Base-by-base conservation (phyloP, 148 eudicot species). In the Spergularia bocconei region DNA sequence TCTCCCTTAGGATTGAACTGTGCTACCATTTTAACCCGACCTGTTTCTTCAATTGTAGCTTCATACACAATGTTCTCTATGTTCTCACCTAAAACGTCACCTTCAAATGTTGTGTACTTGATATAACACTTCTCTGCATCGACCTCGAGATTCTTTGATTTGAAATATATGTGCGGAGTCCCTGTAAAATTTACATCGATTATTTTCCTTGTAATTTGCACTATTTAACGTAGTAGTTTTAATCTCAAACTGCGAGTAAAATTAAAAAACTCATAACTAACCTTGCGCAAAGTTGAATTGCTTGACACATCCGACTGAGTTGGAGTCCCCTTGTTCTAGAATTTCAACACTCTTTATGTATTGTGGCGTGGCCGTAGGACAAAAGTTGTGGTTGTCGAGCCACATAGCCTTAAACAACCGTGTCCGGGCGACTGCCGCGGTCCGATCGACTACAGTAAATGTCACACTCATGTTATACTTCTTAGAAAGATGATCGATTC, bases 331-430 rank as follows among this genome's bases (percentile, higher is more conserved):
- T 54, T 64, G 52, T 6, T 63, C 16, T 50, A 74, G 16, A 5
- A 44, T 44, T 44, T 63, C 62, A 2, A 63, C 14, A 19, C 77
- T 74, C 54, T 63, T 74, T n/a, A 74, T n/a, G 13, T 17, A 8
- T 6, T 74, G 61, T 13, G 61, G 77, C 41, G n/a, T 17, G 23
- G 65, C 51, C 38, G 33, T 74, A 15, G 70, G 70, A 2, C 53
- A 16, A 13, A 33, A 20, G 19, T 63, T 64, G 60, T 74, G 77
- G 70, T 64, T 63, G 62, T 74, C 77, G 7, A 74, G 52, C 62
- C 70, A 63, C 39, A 72, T 13, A 51, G 69, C 77, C 70, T 74
- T 74, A 25, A 74, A 74, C 70, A 74, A 36, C 62, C 77, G 29
- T 8, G 62, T 20, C 5, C 62, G 77, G 13, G 60, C 36, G 13